phyloP scores from a whole-genome alignment of 345 rosid genomes.

The Melaleuca alternifolia region DNA sequence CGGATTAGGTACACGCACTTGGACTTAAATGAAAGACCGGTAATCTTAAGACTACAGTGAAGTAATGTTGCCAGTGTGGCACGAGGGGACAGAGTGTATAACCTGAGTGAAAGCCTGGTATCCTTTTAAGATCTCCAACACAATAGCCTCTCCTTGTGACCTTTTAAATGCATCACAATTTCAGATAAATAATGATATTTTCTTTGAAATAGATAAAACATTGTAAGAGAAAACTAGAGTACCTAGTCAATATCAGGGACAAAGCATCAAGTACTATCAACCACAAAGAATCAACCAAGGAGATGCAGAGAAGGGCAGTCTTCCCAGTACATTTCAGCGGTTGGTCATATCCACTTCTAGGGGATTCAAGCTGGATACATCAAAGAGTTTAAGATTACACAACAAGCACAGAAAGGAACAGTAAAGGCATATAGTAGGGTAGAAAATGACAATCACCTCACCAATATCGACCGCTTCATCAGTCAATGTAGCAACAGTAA shows the following conservation, averaged over 20 bases:
- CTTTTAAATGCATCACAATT: constrained; percentile 34
- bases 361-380: constrained; percentile 74
- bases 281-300: constrained; percentile 97
- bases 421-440: background rate
- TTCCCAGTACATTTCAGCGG: constrained; percentile 45
- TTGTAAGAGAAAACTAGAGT: constrained; percentile 6
- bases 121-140: constrained; percentile 92
- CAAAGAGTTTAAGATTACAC: constrained; percentile 4
- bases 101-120: constrained; percentile 99
- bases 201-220: background rate
- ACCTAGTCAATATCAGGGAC: constrained; percentile 92
- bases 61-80: background rate
- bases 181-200: constrained; percentile 7
- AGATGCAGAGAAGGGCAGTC: constrained; percentile 67
- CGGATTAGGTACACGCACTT: background rate
- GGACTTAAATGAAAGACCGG: background rate
- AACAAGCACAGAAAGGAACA: background rate
- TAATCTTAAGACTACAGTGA: background rate
- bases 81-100: background rate
- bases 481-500: constrained; percentile 90
- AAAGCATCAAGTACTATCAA: constrained; percentile 93
- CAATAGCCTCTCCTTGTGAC: constrained; percentile 98
- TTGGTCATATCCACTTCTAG: constrained; percentile 65
- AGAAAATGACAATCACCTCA: constrained; percentile 48
- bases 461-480: constrained; percentile 92